Conservation (phyloP, 1,284 basidiomycete genomes). For the Moniliella sp. region DNA sequence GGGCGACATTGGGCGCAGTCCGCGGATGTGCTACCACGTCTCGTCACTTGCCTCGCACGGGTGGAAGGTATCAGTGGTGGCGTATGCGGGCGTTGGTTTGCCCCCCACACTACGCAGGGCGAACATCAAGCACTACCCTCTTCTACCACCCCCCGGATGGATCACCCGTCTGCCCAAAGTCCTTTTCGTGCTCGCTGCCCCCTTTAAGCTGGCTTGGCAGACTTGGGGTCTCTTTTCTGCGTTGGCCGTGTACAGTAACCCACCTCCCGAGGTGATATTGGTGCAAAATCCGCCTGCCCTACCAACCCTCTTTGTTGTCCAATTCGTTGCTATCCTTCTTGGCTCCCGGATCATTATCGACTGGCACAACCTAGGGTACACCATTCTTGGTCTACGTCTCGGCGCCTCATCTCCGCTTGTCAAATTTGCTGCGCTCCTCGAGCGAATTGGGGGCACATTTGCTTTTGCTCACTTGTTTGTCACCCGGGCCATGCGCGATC, state of each 20-base stretch:
- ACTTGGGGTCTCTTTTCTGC: slow-evolving; percentile 14
- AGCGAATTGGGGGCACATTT: slow-evolving; percentile 12
- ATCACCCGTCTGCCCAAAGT: slow-evolving; percentile 41
- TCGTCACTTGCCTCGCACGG: slow-evolving; percentile 63
- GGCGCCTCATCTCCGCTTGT: slow-evolving; percentile 51
- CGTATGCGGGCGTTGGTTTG: slow-evolving; percentile 50
- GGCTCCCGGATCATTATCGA: slow-evolving; percentile 77
- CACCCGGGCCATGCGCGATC: slow-evolving; percentile 60
- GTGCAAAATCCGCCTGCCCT: slow-evolving; percentile 92
- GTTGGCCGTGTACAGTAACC: slow-evolving; percentile 39
- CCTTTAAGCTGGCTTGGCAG: slow-evolving; percentile 47
- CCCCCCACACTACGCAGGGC: slow-evolving; percentile 9
- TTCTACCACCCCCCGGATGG: slow-evolving; percentile 44
- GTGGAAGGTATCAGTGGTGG: slow-evolving; percentile 62
- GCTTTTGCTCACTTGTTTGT: slow-evolving; percentile 87
- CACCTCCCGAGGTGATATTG: slow-evolving; percentile 61
- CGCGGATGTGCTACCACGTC: slow-evolving; percentile 96
- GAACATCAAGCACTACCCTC: slow-evolving; percentile 36
- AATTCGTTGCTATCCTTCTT: slow-evolving; percentile 46
- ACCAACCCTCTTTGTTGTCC: slow-evolving; percentile 68
- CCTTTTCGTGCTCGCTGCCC: slow-evolving; percentile 53
- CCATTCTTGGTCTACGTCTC: slow-evolving; percentile 63
- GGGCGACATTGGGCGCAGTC: slow-evolving; percentile 82
- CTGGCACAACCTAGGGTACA: slow-evolving; percentile 96
- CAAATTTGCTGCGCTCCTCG: slow-evolving; percentile 36